Evolutionary conservation across 1,284 basidiomycete species (phyloP).

Genomic region (Sanghuangporus baumii): DNA sequence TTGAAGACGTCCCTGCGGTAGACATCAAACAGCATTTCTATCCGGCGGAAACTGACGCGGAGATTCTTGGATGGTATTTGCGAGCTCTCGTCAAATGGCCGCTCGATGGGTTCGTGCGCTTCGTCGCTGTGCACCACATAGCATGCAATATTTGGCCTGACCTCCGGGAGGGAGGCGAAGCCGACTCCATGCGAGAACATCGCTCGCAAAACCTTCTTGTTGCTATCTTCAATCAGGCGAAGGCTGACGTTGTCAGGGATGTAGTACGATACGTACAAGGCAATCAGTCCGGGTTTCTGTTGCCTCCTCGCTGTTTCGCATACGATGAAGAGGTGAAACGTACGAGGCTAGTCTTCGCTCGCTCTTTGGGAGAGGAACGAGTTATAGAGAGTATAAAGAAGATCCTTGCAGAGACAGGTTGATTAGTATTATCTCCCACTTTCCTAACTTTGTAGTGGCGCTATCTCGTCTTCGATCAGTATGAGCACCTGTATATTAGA

Average conservation of each 20-base stretch:
- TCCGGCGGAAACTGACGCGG: constrained; percentile 63
- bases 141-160: constrained; percentile 74
- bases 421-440: not conserved
- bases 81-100: constrained; percentile 41
- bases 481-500: too few relatives aligned
- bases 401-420: constrained; percentile 3
- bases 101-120: constrained; percentile 57
- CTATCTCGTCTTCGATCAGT: too few relatives aligned
- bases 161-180: constrained; percentile 23
- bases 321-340: constrained; percentile 24
- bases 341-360: constrained; percentile 19
- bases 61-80: constrained; percentile 62
- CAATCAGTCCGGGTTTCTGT: constrained; percentile 24
- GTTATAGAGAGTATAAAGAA: constrained; percentile 2
- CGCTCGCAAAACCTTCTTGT: constrained; percentile 45
- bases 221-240: constrained; percentile 46
- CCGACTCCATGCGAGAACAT: constrained; percentile 29
- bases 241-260: constrained; percentile 41
- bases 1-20: constrained; percentile 41
- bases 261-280: constrained; percentile 48
- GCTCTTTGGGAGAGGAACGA: not conserved
- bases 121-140: constrained; percentile 78
- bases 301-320: constrained; percentile 38
- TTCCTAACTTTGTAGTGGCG: too few relatives aligned
- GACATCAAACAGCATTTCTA: constrained; percentile 61